Percentiles rank a stretch among this genome's conserved stretches.
Evolutionary conservation across 441 rosid genomes (phyloP).

Genomic region (Brassica hybrid): DNA sequence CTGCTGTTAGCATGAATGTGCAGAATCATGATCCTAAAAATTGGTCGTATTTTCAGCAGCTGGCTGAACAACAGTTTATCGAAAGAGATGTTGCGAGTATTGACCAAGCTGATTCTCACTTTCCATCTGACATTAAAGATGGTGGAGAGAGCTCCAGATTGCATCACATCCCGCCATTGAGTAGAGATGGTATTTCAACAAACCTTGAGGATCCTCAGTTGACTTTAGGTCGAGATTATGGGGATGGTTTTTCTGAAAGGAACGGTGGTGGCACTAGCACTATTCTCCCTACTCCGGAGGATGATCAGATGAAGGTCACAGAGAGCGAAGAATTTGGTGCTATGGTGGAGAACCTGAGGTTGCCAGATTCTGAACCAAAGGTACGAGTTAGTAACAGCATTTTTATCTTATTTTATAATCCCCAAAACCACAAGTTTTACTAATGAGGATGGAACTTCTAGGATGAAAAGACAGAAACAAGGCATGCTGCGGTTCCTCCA

Average conservation of each 20-base stretch:
- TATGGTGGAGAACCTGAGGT: conserved; percentile 48
- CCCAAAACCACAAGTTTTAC: conserved; percentile 14
- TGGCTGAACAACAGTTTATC: conserved; percentile 65
- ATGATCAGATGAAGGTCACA: conserved; percentile 52
- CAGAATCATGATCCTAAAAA: conserved; percentile 66
- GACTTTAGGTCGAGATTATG: conserved; percentile 54
- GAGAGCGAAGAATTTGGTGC: conserved; percentile 58
- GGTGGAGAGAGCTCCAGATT: conserved; percentile 53
- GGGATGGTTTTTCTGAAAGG: conserved; percentile 46
- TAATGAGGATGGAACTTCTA: conserved; percentile 33
- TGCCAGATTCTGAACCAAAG: conserved; percentile 56
- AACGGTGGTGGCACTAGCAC: conserved; percentile 48
- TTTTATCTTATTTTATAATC: conserved; percentile 8
- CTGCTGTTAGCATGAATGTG: conserved; percentile 58
- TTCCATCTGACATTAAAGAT: conserved; percentile 56
- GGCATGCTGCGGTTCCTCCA: conserved; percentile 48
- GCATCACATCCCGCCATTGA: conserved; percentile 68
- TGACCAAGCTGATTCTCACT: conserved; percentile 67
- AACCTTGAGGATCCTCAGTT: conserved; percentile 48
- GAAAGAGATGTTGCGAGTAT: conserved; percentile 66
- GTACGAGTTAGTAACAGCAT: conserved; percentile 52
- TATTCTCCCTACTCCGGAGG: conserved; percentile 45
- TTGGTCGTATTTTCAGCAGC: conserved; percentile 78
- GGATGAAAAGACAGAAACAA: conserved; percentile 64
- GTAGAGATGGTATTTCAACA: conserved; percentile 51